Conservation (phyloP, 768 basidiomycete species). For the Podaxis rugospora region DNA sequence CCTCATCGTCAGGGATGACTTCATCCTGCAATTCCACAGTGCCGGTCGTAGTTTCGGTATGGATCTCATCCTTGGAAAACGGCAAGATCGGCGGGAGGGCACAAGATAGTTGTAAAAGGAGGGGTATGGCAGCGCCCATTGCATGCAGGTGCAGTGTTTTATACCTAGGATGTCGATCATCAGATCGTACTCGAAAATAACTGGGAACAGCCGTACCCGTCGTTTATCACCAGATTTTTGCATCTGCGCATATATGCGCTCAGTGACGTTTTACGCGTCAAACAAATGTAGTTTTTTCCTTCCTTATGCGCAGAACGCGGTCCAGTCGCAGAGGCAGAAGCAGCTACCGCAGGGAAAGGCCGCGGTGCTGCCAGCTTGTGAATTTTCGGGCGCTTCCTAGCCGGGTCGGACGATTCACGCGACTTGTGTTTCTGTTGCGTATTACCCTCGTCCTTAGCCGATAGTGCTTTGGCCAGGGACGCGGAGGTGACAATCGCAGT, state of each 20-base stretch:
- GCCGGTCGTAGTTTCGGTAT: conserved; percentile 59
- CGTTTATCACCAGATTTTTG: conserved; percentile 63
- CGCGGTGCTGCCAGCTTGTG: conserved; percentile 69
- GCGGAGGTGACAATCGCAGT: no score
- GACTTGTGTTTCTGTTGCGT: not conserved
- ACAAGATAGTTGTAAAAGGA: conserved; percentile 62
- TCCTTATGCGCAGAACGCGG: conserved; percentile 75
- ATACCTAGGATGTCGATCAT: conserved; percentile 39
- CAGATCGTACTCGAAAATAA: not conserved
- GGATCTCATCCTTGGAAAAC: conserved; percentile 57
- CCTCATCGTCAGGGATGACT: conserved; percentile 68
- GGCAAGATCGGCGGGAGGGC: conserved; percentile 74
- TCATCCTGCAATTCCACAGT: conserved; percentile 78
- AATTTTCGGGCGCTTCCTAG: conserved; percentile 30
- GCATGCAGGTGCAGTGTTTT: conserved; percentile 72
- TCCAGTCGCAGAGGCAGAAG: conserved; percentile 74
- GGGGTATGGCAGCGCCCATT: conserved; percentile 89
- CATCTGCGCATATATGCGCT: conserved; percentile 75
- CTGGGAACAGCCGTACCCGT: conserved; percentile 47
- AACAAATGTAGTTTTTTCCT: conserved; percentile 76
- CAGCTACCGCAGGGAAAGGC: conserved; percentile 72
- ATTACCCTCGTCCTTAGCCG: not conserved
- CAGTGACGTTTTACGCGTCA: conserved; percentile 73
- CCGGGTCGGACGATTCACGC: conserved; percentile 2
- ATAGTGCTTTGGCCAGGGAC: not conserved